Conservation (phyloP, 2,329 filamentous ascomycete genomes). For the Trichoderma asperellum region DNA sequence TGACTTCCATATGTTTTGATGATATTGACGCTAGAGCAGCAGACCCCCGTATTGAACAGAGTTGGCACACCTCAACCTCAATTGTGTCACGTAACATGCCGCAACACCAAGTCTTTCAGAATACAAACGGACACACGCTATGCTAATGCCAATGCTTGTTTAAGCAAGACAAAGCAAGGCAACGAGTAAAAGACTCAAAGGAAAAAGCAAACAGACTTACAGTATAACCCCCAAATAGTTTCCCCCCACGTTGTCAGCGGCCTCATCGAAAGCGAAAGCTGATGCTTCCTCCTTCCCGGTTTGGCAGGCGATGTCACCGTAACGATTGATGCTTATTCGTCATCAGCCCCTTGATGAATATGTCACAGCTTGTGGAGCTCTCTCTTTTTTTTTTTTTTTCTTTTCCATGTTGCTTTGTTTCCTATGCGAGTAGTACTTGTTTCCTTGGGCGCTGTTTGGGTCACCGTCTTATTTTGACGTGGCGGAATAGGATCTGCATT, state of each 20-base stretch:
- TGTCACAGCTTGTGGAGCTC: neutral
- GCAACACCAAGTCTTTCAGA: neutral
- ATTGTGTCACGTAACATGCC: slow-evolving; percentile 16
- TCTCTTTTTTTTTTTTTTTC: neutral
- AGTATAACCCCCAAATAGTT: slow-evolving; percentile 7
- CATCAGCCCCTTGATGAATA: neutral
- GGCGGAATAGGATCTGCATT: slow-evolving; percentile 5
- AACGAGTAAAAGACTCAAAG: neutral
- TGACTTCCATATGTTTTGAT: neutral
- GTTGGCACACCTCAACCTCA: neutral
- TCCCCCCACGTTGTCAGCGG: slow-evolving; percentile 27
- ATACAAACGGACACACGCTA: neutral
- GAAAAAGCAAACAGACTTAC: neutral
- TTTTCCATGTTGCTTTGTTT: too few relatives aligned
- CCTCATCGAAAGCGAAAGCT: neutral
- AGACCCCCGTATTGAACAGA: neutral
- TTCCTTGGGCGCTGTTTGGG: neutral
- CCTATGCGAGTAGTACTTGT: neutral
- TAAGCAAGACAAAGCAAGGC: neutral
- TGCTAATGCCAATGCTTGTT: neutral
- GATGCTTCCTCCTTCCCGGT: slow-evolving; percentile 24
- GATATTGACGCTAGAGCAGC: neutral
- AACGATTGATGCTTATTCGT: slow-evolving; percentile 23
- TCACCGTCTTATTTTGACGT: neutral
- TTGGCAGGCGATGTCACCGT: slow-evolving; percentile 25